Evolutionary conservation across 805 yeast species (phyloP).

Genomic region (Brettanomyces nanus): DNA sequence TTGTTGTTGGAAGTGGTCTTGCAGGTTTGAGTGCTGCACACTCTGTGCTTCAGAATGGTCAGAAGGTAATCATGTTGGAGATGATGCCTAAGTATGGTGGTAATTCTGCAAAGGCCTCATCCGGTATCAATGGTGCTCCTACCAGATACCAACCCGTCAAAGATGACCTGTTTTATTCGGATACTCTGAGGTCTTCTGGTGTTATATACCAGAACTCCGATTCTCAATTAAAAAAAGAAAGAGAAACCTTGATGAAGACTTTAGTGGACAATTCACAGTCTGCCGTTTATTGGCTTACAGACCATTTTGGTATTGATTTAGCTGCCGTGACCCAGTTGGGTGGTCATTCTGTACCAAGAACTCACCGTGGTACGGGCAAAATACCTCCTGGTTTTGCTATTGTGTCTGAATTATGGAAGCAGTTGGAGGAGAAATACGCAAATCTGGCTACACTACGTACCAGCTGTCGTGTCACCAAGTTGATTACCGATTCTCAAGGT

Average conservation of each 20-base stretch:
- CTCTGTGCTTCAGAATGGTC: constrained; percentile 27
- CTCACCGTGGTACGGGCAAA: constrained; percentile 69
- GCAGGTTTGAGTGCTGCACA: constrained; percentile 40
- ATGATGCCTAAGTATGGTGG: constrained; percentile 57
- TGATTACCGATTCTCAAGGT: constrained; percentile 22
- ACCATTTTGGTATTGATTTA: constrained; percentile 49
- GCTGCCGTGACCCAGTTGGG: constrained; percentile 69
- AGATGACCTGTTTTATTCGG: constrained; percentile 50
- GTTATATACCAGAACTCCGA: constrained; percentile 34
- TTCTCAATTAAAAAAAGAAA: constrained; percentile 22
- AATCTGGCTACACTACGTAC: constrained; percentile 24
- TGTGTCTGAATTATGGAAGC: constrained; percentile 44
- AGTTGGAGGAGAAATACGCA: constrained; percentile 38
- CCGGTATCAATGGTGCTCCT: constrained; percentile 66
- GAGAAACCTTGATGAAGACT: constrained; percentile 48
- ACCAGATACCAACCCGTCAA: constrained; percentile 53
- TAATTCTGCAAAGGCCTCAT: constrained; percentile 59
- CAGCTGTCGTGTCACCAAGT: constrained; percentile 31
- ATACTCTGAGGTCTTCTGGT: constrained; percentile 57
- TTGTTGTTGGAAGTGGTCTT: constrained; percentile 48
- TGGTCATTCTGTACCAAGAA: constrained; percentile 74
- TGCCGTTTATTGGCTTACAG: constrained; percentile 69
- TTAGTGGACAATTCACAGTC: constrained; percentile 53
- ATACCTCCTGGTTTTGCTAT: constrained; percentile 62
- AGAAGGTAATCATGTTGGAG: constrained; percentile 45